Percentiles rank a stretch among this genome's conserved stretches.
Conservation (phyloP, 305 asterid species). For the Fraxinus greggii region DNA sequence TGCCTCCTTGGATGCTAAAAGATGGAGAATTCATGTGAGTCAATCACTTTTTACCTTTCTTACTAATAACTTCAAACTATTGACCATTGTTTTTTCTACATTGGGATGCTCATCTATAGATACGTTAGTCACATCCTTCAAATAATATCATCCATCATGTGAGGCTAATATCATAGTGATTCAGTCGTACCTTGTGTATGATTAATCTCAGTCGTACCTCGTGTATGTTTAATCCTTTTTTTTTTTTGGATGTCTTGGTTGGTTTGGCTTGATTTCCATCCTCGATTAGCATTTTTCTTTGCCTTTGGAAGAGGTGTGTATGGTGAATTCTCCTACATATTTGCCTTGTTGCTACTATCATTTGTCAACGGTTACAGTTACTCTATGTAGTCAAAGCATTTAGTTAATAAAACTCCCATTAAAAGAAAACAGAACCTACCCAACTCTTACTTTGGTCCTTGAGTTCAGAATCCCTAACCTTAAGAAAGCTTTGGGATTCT, state of each 20-base stretch:
- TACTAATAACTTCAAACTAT: neutral
- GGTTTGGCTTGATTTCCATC: neutral
- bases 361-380: neutral
- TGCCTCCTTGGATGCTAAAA: constrained; percentile 53
- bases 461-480: neutral
- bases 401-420: neutral
- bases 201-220: neutral
- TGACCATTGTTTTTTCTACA: neutral
- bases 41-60: neutral
- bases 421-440: neutral
- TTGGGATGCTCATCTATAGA: neutral
- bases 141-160: neutral
- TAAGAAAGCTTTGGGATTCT: neutral
- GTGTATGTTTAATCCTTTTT: neutral
- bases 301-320: neutral
- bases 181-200: neutral
- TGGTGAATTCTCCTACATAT: neutral
- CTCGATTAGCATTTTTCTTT: neutral
- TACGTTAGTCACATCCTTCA: neutral
- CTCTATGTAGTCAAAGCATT: neutral
- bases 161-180: neutral
- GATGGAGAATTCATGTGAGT: constrained; percentile 40
- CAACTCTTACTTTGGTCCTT: neutral
- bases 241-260: neutral
- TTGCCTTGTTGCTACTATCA: constrained; percentile 1